phyloP scores from a whole-genome alignment of 495 filamentous ascomycete genomes.

The Podospora tetraspora region DNA sequence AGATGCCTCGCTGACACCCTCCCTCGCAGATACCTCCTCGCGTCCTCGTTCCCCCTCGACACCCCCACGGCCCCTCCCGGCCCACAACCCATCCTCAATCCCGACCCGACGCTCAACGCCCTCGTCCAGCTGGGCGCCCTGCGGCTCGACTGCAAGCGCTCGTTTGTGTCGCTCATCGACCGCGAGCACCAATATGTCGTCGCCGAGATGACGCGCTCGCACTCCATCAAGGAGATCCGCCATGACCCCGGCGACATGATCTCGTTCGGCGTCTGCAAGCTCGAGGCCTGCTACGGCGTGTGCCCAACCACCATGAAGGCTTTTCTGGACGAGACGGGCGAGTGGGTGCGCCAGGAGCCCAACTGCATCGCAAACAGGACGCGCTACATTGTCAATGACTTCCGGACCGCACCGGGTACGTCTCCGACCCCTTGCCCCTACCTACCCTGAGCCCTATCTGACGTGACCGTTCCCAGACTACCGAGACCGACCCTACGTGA shows the following conservation, averaged over 20 bases:
- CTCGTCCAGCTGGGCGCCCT: constrained; percentile 41
- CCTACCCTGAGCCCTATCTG: too few species aligned
- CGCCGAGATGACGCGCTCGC: constrained; percentile 32
- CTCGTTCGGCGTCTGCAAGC: constrained; percentile 27
- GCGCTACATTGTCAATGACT: constrained; percentile 31
- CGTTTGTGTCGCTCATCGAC: constrained; percentile 39
- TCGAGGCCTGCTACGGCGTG: constrained; percentile 25
- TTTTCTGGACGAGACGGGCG: constrained; percentile 26
- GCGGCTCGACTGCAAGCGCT: constrained; percentile 34
- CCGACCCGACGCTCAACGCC: constrained; percentile 39
- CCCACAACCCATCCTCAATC: constrained; percentile 11
- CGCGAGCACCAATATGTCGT: constrained; percentile 34
- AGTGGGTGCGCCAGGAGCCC: constrained; percentile 20
- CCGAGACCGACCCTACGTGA: constrained; percentile 27
- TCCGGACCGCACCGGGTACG: constrained; percentile 18
- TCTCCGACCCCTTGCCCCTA: neutral
- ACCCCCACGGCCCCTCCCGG: constrained; percentile 6
- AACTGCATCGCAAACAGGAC: constrained; percentile 24
- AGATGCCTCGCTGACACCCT: neutral
- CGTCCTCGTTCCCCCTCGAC: constrained; percentile 22
- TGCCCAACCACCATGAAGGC: constrained; percentile 41
- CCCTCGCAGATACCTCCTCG: constrained; percentile 21
- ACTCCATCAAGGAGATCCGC: constrained; percentile 15
- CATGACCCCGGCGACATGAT: constrained; percentile 20
- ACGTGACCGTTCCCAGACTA: too few species aligned